Conservation (phyloP, 306 rosid genomes). For the Phaseolus lunatus region DNA sequence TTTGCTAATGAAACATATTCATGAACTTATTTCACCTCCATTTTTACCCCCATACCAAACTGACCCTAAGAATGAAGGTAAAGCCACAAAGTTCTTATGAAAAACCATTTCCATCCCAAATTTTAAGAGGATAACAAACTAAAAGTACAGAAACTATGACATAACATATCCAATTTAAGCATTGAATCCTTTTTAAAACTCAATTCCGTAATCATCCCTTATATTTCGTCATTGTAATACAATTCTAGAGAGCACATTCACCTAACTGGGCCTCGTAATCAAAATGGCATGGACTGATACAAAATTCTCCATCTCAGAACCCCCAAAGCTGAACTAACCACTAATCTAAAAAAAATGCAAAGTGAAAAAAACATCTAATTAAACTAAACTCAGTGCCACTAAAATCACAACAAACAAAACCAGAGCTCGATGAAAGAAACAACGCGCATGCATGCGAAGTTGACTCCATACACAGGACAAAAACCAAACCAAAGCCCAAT, state of each 20-base stretch:
- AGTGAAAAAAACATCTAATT: background rate
- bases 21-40: background rate
- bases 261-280: background rate
- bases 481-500: background rate
- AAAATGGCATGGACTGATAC: conserved; percentile 6
- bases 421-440: background rate
- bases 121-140: conserved; percentile 5
- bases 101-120: background rate
- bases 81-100: background rate
- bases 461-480: background rate
- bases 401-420: background rate
- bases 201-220: background rate
- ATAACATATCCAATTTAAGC: too few relatives aligned
- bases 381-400: conserved; percentile 4
- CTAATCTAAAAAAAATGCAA: background rate
- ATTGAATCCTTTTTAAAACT: conserved; percentile 2
- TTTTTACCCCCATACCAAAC: background rate
- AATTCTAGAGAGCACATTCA: background rate
- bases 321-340: conserved; percentile 29
- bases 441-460: background rate
- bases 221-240: background rate
- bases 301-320: background rate
- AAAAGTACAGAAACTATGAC: conserved; percentile 5
- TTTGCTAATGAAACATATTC: background rate
- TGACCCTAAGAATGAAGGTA: background rate